Conservation (phyloP, 2,329 filamentous ascomycete species). For the Xylaria sp. region DNA sequence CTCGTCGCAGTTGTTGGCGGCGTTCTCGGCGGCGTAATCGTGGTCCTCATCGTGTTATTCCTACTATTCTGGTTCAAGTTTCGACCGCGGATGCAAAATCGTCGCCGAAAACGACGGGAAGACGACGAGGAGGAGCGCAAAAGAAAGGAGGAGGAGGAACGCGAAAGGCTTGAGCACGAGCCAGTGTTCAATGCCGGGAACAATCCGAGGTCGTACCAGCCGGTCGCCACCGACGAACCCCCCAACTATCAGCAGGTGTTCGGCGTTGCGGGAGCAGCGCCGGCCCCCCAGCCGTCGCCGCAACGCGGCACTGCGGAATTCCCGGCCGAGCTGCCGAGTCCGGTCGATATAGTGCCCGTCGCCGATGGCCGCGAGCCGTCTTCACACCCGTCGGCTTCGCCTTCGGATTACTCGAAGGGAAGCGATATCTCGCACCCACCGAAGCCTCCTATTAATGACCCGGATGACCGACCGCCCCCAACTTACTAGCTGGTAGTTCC, state of each 20-base stretch:
- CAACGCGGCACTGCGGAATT: neutral
- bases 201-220: neutral
- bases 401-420: neutral
- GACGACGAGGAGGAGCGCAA: neutral
- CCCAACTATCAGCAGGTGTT: neutral
- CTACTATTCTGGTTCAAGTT: conserved; percentile 23
- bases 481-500: neutral
- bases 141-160: neutral
- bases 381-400: neutral
- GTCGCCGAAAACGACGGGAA: conserved; percentile 1
- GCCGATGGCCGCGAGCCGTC: conserved; percentile 6
- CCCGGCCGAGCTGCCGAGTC: conserved; percentile 21
- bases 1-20: conserved; percentile 17
- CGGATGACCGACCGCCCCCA: conserved; percentile 13
- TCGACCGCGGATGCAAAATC: conserved; percentile 10
- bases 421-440: neutral
- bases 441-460: neutral
- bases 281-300: neutral
- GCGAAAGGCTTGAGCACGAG: neutral
- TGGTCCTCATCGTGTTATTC: conserved; percentile 10
- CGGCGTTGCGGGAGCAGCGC: neutral
- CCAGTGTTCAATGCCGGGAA: neutral
- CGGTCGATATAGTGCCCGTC: neutral
- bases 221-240: neutral
- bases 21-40: conserved; percentile 16